phyloP scores from a whole-genome alignment of 106 monocot genomes.

The Xerophyta viscosa region DNA sequence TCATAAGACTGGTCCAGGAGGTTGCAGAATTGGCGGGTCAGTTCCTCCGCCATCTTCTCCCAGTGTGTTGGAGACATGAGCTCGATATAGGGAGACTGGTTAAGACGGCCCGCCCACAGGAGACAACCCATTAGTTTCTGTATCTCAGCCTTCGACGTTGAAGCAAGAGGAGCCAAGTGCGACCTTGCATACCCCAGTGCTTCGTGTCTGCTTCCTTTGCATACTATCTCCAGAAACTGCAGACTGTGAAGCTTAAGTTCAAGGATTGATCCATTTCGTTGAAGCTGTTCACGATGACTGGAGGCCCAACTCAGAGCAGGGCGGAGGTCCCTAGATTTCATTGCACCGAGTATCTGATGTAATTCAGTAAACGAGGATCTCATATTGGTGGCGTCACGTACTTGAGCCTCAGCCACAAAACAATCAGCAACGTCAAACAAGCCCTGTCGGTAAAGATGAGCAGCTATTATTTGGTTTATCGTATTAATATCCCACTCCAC shows the following conservation, averaged over 20 bases:
- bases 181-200: conserved; percentile 69
- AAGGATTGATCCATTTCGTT: conserved; percentile 51
- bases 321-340: conserved; percentile 48
- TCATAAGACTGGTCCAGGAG: conserved; percentile 41
- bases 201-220: conserved; percentile 41
- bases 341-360: conserved; percentile 50
- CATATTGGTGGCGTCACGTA: conserved; percentile 26
- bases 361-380: conserved; percentile 64
- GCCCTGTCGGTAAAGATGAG: conserved; percentile 83
- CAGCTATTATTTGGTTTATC: conserved; percentile 71
- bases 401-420: conserved; percentile 45
- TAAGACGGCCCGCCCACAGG: conserved; percentile 66
- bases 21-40: conserved; percentile 42
- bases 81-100: conserved; percentile 72
- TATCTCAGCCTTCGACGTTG: conserved; percentile 39
- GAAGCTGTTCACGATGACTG: conserved; percentile 28
- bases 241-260: conserved; percentile 88
- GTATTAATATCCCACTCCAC: conserved; percentile 46
- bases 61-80: conserved; percentile 44
- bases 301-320: conserved; percentile 77
- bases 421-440: conserved; percentile 84
- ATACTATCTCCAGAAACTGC: conserved; percentile 72
- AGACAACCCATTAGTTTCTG: conserved; percentile 80
- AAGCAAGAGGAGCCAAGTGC: conserved; percentile 59
- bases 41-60: conserved; percentile 55